Base-by-base conservation (phyloP, 1,139 yeast species). In the Yamadazyma trypodendri region DNA sequence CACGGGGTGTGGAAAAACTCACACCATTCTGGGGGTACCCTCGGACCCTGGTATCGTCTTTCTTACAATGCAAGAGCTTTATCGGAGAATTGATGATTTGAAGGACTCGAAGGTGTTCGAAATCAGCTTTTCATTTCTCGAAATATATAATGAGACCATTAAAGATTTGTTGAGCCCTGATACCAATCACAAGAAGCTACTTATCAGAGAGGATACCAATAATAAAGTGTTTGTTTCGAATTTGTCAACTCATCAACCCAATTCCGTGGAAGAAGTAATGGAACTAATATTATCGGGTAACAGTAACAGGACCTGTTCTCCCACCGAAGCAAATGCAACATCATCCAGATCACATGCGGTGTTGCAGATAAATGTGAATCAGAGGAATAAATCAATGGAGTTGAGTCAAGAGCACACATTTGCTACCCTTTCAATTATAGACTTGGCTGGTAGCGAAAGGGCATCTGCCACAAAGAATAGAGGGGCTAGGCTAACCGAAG, bases 1-100 rank as follows among this genome's bases (percentile, higher is more conserved):
- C 20, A 89, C 98, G 0, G 98, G 98, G 0, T 92, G 97, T 59
- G 98, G 98, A n/a, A 90, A 90, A 56, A 89, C 97, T 0, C 89
- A 84, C 56, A 90, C 97, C 0, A 86, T 90, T 29, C 77, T 83
- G 59, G 96, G 97, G 0, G 76, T 81, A 0, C 72, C 81, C 0
- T 73, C 74, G 1, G 65, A 76, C 25, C 96, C 96, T 0, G 97
- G 96, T 0, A 77, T 90, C 15, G 83, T 88, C 1, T 86, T 83
- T 49, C 63, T 82, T 37, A 83, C 96, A 0, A 81, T 87, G 84
- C 70, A 77, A 47, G 95, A 86, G 45, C 64, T 90, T 25, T 89
- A 83, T 55, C 65, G 66, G 16, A 67, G 71, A 42, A 84, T 88
- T 23, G 81, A 77, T 6, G 65, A 63, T 0, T 50, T 77, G 30